These are phyloP conservation scores for Syzygium aromaticum DNA, from an alignment of 345 rosid species.

Conservation along the genomic window DNA sequence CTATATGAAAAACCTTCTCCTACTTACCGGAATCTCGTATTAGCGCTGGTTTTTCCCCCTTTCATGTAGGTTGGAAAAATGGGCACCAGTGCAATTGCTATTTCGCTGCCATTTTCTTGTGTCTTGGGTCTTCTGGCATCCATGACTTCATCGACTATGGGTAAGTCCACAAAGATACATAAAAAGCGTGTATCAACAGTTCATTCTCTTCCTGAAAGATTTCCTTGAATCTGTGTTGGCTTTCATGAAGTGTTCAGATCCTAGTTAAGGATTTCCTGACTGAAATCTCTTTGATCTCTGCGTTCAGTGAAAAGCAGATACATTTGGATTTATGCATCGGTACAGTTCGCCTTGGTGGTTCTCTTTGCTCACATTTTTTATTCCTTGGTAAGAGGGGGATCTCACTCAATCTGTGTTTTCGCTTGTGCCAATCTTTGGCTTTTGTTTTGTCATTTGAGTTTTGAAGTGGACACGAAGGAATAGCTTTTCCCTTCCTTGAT, in stretches of 20 bases:
- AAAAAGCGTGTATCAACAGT: not conserved
- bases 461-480: not conserved
- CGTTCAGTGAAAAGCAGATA: slow-evolving; percentile 67
- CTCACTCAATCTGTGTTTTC: not conserved
- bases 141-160: slow-evolving; percentile 89
- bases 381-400: slow-evolving; percentile 59
- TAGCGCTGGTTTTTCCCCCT: not conserved
- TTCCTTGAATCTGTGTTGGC: not conserved
- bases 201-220: not conserved
- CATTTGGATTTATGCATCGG: slow-evolving; percentile 75
- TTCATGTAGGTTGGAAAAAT: slow-evolving; percentile 54
- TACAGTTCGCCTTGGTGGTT: slow-evolving; percentile 81
- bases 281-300: not conserved
- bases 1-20: not conserved
- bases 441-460: not conserved
- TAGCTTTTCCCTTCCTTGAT: not conserved
- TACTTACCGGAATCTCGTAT: not conserved
- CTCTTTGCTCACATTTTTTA: slow-evolving; percentile 78
- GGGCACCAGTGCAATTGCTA: slow-evolving; percentile 79
- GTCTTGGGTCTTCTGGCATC: slow-evolving; percentile 77
- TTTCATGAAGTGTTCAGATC: not conserved
- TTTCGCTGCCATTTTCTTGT: slow-evolving; percentile 91
- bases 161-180: slow-evolving; percentile 23
- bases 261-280: slow-evolving; percentile 3
- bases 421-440: not conserved